A percentile compares a stretch with the other conserved stretches of the same genome.
These are phyloP conservation scores for Theileria orientalis DNA, from an alignment of 169 alveolate genomes.

Conservation along the genomic window DNA sequence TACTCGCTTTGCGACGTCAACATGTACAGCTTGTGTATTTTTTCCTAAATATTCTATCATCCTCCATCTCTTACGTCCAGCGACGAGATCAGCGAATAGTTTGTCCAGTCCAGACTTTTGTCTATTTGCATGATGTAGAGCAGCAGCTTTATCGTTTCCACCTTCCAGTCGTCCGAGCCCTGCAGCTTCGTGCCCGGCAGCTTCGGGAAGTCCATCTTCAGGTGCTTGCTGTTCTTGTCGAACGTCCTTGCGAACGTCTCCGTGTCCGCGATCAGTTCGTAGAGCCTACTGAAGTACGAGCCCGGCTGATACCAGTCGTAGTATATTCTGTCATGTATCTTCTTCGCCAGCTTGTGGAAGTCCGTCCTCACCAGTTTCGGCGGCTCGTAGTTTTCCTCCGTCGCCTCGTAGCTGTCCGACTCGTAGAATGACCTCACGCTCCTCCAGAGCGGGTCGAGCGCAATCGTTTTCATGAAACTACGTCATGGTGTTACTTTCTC, in stretches of 20 bases:
- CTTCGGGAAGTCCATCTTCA: conserved; percentile 68
- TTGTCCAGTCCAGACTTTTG: conserved; percentile 56
- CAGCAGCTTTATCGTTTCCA: conserved; percentile 71
- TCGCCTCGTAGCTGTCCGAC: conserved; percentile 19
- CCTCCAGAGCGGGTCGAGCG: conserved; percentile 50
- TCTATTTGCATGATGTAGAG: conserved; percentile 69
- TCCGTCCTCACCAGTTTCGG: conserved; percentile 27
- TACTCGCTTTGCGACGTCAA: conserved; percentile 74
- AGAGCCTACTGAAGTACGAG: conserved; percentile 46
- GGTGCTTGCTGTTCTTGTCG: conserved; percentile 59
- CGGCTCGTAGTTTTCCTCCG: conserved; percentile 36
- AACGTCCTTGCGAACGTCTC: conserved; percentile 53
- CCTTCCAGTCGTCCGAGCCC: conserved; percentile 65
- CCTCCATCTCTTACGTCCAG: conserved; percentile 32
- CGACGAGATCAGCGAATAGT: conserved; percentile 34
- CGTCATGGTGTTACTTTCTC: neutral
- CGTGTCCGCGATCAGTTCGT: conserved; percentile 65
- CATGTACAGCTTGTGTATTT: conserved; percentile 65
- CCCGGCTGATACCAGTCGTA: conserved; percentile 78
- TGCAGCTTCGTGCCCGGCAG: conserved; percentile 65
- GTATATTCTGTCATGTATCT: conserved; percentile 58
- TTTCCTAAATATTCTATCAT: conserved; percentile 58
- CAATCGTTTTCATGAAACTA: conserved; percentile 33
- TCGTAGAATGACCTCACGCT: conserved; percentile 20
- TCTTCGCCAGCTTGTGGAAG: conserved; percentile 17